Evolutionary conservation across 345 rosid species (phyloP).

Genomic region (Firmiana major): DNA sequence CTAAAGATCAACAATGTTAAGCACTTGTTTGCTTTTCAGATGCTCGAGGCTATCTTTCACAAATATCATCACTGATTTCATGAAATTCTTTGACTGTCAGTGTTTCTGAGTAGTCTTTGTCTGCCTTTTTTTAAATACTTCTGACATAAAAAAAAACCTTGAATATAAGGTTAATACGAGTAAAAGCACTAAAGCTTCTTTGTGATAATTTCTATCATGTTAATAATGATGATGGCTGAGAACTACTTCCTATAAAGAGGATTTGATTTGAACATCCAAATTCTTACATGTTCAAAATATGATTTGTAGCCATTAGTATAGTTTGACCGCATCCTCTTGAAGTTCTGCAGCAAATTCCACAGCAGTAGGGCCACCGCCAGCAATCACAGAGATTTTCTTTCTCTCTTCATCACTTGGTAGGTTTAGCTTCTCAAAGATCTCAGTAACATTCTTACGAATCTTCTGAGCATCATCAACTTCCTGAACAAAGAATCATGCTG

Average conservation of each 20-base stretch:
- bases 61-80: slow-evolving; percentile 68
- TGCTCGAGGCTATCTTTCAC: slow-evolving; percentile 92
- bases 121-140: slow-evolving; percentile 85
- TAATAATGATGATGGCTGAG: not conserved
- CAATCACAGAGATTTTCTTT: slow-evolving; percentile 79
- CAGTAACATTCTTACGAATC: slow-evolving; percentile 77
- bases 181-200: not conserved
- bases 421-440: slow-evolving; percentile 88
- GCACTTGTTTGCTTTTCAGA: slow-evolving; percentile 67
- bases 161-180: not conserved
- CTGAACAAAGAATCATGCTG: slow-evolving; percentile 34
- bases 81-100: slow-evolving; percentile 74
- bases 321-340: slow-evolving; percentile 77
- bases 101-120: slow-evolving; percentile 85
- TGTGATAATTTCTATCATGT: not conserved
- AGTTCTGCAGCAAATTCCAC: slow-evolving; percentile 99
- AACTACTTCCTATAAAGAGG: not conserved
- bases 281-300: slow-evolving; percentile 77
- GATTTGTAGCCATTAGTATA: slow-evolving; percentile 93
- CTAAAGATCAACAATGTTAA: slow-evolving; percentile 59
- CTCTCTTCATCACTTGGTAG: slow-evolving; percentile 90
- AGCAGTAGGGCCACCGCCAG: slow-evolving; percentile 99
- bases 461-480: slow-evolving; percentile 96
- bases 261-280: not conserved
- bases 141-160: slow-evolving; percentile 39